Evolutionary conservation across 2,329 filamentous ascomycete species (phyloP).

Genomic region (Aureobasidium sp.): DNA sequence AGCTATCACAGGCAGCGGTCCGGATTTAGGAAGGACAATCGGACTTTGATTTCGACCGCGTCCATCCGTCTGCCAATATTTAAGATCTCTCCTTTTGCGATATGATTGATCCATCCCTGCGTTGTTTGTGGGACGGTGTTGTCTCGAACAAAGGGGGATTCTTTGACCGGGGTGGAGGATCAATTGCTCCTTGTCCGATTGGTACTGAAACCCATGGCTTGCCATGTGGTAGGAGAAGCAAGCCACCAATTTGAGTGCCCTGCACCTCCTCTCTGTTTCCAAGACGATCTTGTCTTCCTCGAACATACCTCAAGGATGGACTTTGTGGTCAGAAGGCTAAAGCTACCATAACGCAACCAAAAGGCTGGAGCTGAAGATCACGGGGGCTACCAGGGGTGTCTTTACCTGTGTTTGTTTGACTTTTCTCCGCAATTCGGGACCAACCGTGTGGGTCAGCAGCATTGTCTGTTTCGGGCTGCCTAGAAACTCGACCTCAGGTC

Average conservation of each 20-base stretch:
- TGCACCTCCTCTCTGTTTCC: neutral
- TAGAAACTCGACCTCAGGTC: neutral
- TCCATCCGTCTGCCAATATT: neutral
- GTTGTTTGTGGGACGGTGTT: neutral
- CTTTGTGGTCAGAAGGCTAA: neutral
- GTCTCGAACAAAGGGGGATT: slow-evolving; percentile 1
- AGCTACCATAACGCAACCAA: neutral
- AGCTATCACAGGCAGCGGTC: no score
- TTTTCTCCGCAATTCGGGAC: neutral
- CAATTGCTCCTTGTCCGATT: slow-evolving; percentile 5
- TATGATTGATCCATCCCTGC: neutral
- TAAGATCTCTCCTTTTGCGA: neutral
- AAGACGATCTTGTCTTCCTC: neutral
- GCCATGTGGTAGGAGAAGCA: neutral
- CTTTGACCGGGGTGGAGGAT: neutral
- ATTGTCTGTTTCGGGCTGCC: neutral
- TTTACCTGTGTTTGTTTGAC: neutral
- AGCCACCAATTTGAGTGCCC: neutral
- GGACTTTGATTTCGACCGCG: neutral
- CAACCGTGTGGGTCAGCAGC: neutral
- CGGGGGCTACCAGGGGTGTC: neutral
- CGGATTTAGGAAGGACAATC: no score
- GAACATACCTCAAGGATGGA: neutral
- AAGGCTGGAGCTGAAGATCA: neutral
- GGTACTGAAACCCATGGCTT: neutral